Base-by-base conservation (phyloP, 75 land plant species). In the Cupressus sempervirens region DNA sequence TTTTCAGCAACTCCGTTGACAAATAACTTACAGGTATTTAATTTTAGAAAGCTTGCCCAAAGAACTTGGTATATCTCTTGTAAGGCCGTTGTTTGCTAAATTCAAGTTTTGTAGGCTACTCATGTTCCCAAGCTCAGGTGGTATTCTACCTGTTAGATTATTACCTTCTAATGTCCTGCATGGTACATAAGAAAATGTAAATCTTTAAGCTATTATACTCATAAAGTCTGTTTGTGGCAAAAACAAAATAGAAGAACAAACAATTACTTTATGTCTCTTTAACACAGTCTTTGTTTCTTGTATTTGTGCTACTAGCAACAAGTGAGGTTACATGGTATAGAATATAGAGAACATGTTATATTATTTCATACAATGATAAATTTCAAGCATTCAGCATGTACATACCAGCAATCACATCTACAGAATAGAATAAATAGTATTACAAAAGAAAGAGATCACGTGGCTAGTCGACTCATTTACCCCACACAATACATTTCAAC, bases 151-250 rank as follows among this genome's bases (percentile, higher is more conserved):
- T 41, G 88, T 85, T 32, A 92, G 45, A 68, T 88, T 23, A 67
- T 92, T 92, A 83, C 88, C 62, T 62, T 90, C 88, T 46, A 90
- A 81, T 7, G 90, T 90, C 90, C 93, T 92, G 90, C 86, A 86
- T 38, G 36, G 54, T 72, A 30, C 30, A 46, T 75, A 48, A 54
- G 1, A 26, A 10, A 68, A 70, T 50, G 48, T 56, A 86, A 86
- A 86, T 45, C 35, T 48, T 16, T n/a, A 35, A 38, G 50, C 45
- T 46, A 75, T 35, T 30, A 70, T 65, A 35, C 29, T 56, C 26
- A 35, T 43, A 52, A 7, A 29, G 45, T 70, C 36, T 29, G 29
- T 45, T 82, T 74, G 36, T n/a, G 48, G 4, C 34, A 23, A n/a
- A 80, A 11, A 70, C 80, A 35, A 81, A 68, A 40, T n/a, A 12